Conservation (phyloP, 2,329 filamentous ascomycete species). For the Chaetomium globosum region DNA sequence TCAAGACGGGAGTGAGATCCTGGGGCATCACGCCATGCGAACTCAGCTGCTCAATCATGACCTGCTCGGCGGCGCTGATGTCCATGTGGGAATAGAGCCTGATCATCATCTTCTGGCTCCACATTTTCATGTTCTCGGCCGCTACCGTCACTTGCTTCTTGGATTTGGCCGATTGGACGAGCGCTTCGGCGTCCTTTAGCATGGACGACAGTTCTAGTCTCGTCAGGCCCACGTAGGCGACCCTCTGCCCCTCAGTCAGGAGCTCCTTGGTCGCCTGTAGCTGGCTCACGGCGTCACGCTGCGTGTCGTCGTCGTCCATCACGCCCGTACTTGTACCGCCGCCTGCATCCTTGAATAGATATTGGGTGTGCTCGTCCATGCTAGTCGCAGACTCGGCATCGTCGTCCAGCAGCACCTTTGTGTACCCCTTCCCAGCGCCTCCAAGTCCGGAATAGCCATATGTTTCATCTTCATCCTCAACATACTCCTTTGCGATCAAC, state of each 20-base stretch:
- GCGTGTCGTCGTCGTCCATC: conserved; percentile 74
- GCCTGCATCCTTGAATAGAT: conserved; percentile 79
- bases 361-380: conserved; percentile 95
- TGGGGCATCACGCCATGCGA: conserved; percentile 85
- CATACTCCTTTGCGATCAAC: conserved; percentile 78
- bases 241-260: conserved; percentile 89
- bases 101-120: conserved; percentile 98
- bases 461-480: conserved; percentile 66
- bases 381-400: conserved; percentile 92
- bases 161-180: conserved; percentile 64
- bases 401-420: conserved; percentile 90
- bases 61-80: conserved; percentile 83
- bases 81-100: conserved; percentile 96
- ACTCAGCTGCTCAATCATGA: conserved; percentile 97
- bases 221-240: conserved; percentile 92
- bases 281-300: conserved; percentile 82
- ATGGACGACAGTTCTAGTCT: conserved; percentile 79
- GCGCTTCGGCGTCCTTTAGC: conserved; percentile 65
- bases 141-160: conserved; percentile 73
- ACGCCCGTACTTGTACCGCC: conserved; percentile 53
- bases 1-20: conserved; percentile 82
- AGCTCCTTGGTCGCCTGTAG: conserved; percentile 95
- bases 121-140: conserved; percentile 84
- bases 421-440: conserved; percentile 93
- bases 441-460: conserved; percentile 77